Percentiles rank a stretch among this genome's conserved stretches.
Conservation (phyloP, 306 rosid species). For the Lathyrus aphaca region DNA sequence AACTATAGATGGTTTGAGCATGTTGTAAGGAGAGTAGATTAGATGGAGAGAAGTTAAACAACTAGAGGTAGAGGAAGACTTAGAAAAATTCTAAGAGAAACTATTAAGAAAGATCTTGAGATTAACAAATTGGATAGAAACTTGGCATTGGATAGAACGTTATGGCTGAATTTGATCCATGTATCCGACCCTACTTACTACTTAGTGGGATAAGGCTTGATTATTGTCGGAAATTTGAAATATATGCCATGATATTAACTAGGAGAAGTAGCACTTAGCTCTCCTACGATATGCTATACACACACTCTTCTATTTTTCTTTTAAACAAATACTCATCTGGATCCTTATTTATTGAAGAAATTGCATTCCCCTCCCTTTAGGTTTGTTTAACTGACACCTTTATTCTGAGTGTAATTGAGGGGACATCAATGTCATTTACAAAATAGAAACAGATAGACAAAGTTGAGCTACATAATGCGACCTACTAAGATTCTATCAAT, state of each 20-base stretch:
- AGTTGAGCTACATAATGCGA: constrained; percentile 1
- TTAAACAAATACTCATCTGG: not conserved
- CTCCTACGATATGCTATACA: not conserved
- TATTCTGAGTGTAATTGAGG: not conserved
- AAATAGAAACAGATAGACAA: not conserved
- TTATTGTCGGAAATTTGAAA: not conserved
- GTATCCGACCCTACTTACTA: no score
- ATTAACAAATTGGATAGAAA: no score
- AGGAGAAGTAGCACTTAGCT: not conserved
- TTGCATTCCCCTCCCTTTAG: not conserved
- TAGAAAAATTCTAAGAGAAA: no score
- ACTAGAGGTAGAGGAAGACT: no score
- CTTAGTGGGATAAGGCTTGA: no score
- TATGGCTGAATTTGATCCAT: no score
- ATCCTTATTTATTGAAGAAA: not conserved
- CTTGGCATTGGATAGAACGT: no score
- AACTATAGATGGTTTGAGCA: no score
- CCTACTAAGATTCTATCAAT: constrained; percentile 12
- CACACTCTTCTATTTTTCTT: not conserved
- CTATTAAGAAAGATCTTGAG: no score
- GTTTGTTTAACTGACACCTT: not conserved
- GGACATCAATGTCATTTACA: constrained; percentile 13
- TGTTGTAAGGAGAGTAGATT: no score
- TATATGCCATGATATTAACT: constrained; percentile 3
- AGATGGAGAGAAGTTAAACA: no score